A percentile compares a stretch with the other conserved stretches of the same genome.
Evolutionary conservation across 2,329 filamentous ascomycete species (phyloP).

Genomic region (Sporothrix curviconia): DNA sequence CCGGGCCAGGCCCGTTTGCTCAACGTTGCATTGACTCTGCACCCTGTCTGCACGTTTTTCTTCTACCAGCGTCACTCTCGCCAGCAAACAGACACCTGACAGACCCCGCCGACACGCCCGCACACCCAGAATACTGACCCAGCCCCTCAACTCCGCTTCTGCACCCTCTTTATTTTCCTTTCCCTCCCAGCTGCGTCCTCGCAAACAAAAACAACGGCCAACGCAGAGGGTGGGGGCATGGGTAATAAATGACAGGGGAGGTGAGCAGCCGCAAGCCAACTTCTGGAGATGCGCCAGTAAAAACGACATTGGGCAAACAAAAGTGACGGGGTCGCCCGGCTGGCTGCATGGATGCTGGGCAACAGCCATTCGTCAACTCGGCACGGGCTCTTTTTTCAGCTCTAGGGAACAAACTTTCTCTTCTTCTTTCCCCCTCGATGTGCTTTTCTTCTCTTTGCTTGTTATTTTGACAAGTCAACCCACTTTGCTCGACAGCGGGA

Average conservation of each 20-base stretch:
- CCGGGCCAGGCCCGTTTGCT: background rate
- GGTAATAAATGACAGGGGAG: too few species aligned
- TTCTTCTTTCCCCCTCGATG: too few species aligned
- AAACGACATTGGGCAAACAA: background rate
- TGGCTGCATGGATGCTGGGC: constrained; percentile 6
- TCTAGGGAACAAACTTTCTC: background rate
- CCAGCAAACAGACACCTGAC: background rate
- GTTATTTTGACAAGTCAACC: background rate
- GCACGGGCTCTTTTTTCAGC: background rate
- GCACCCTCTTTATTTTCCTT: background rate
- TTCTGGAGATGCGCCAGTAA: too few species aligned
- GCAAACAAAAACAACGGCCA: too few species aligned
- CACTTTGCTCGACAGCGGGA: background rate
- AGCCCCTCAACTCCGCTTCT: background rate
- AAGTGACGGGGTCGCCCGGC: background rate
- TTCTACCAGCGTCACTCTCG: background rate
- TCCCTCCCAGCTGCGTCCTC: background rate
- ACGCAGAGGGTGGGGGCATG: too few species aligned
- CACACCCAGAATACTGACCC: background rate
- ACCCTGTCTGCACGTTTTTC: background rate
- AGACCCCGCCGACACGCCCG: background rate
- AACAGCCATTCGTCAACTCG: constrained; percentile 2
- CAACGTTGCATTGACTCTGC: background rate
- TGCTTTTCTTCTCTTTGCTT: background rate
- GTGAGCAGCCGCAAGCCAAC: too few species aligned